Conservation (phyloP, 768 basidiomycete genomes). For the Tephrocybe rancida region DNA sequence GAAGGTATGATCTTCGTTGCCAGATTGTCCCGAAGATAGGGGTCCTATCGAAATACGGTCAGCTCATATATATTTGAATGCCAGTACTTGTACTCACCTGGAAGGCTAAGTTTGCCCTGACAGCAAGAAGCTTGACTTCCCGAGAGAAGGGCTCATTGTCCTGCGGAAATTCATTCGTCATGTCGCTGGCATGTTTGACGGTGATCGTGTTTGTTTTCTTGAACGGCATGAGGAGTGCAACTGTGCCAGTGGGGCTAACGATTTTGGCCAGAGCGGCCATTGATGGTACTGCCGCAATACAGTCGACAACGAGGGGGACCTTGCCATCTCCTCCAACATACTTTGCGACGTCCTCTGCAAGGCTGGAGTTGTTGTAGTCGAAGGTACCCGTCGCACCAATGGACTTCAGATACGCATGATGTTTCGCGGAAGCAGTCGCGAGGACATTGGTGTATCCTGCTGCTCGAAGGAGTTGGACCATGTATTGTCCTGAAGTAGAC, state of each 20-base stretch:
- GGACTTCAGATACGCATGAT: constrained; percentile 19
- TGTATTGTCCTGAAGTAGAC: constrained; percentile 38
- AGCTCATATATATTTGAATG: neutral
- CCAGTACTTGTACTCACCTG: constrained; percentile 30
- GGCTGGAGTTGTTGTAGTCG: constrained; percentile 34
- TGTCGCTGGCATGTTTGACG: constrained; percentile 25
- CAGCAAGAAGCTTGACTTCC: constrained; percentile 35
- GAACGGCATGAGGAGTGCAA: constrained; percentile 48
- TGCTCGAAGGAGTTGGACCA: constrained; percentile 33
- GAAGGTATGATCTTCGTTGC: constrained; percentile 48
- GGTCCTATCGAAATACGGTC: constrained; percentile 27
- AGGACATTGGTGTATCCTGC: constrained; percentile 43
- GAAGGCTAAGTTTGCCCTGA: constrained; percentile 43
- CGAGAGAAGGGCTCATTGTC: constrained; percentile 38
- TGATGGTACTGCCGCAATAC: constrained; percentile 33
- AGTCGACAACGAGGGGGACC: constrained; percentile 32
- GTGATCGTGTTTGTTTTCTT: constrained; percentile 42
- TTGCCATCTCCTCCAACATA: constrained; percentile 27
- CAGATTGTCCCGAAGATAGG: constrained; percentile 41
- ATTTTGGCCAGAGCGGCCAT: constrained; percentile 38
- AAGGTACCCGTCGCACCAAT: constrained; percentile 39
- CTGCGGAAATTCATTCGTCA: constrained; percentile 34
- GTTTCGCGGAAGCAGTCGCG: constrained; percentile 35
- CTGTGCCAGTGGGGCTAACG: constrained; percentile 35
- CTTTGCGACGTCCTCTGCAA: constrained; percentile 28